phyloP scores from a whole-genome alignment of 805 yeast genomes.

The Starmerella sp. region DNA sequence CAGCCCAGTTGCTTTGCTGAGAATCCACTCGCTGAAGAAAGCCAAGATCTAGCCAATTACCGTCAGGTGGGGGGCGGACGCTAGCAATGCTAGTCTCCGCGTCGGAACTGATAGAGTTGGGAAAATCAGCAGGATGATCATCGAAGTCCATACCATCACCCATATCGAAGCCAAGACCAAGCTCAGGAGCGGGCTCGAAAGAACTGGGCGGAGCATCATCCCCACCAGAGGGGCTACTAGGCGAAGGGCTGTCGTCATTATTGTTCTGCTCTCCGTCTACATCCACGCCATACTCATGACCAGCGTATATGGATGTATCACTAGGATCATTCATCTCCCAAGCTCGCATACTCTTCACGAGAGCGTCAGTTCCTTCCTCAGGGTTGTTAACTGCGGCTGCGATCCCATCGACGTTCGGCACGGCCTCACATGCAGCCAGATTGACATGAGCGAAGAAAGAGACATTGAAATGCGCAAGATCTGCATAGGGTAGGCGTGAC shows the following conservation, averaged over 20 bases:
- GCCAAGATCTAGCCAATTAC: slow-evolving; percentile 17
- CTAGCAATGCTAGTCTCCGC: slow-evolving; percentile 9
- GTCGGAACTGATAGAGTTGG: not conserved
- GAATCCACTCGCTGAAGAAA: slow-evolving; percentile 31
- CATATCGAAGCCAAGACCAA: slow-evolving; percentile 1
- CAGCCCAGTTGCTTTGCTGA: slow-evolving; percentile 69
- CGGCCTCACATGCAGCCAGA: slow-evolving; percentile 15
- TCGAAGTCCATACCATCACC: not conserved
- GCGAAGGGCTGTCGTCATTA: not conserved
- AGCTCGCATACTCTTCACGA: slow-evolving; percentile 16
- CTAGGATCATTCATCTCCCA: slow-evolving; percentile 19
- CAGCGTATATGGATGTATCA: slow-evolving; percentile 2
- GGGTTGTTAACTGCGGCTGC: slow-evolving; percentile 18
- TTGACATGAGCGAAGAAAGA: slow-evolving; percentile 23
- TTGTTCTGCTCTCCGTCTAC: not conserved
- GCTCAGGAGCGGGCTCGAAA: not conserved
- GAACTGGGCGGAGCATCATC: not conserved
- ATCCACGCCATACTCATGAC: not conserved
- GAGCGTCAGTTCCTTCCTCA: slow-evolving; percentile 13
- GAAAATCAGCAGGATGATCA: not conserved
- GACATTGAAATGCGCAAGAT: slow-evolving; percentile 13
- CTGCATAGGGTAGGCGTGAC: not conserved
- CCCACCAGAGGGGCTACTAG: not conserved
- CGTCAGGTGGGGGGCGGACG: slow-evolving; percentile 13
- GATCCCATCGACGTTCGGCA: slow-evolving; percentile 12